Base-by-base conservation (phyloP, 2,329 filamentous ascomycete species). In the Myriosclerotinia scirpicola region DNA sequence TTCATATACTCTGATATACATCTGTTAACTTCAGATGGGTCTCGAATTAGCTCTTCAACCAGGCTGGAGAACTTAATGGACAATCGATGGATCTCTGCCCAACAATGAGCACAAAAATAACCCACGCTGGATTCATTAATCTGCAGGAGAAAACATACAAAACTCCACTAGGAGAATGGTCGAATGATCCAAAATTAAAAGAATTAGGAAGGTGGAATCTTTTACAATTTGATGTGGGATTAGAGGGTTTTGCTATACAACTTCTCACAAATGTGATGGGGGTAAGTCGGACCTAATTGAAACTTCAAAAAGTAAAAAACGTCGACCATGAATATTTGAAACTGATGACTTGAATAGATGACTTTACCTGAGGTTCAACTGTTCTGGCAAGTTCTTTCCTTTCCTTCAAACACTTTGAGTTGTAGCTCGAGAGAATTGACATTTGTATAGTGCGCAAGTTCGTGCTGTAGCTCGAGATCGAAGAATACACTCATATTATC, bases 31-130 rank as follows among this genome's bases (percentile, higher is more conserved):
- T 42, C 11, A 52, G 26, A 52, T 62, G n/a, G 69, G 12, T 65
- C 46, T 11, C 38, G 15, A 61, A 67, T 22, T 46, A 73, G 44
- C 78, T 83, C 54, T 76, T 85, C 48, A 73, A 75, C 12, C 70
- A 76, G 6, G 81, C 82, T 7, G 78, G 79, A 2, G 75, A 76
- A 22, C 70, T 72, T 0, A 77, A 79, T 26, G 73, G 72, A 38
- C 79, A 82, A 7, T 77, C 80, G 2, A 72, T 80, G 8, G 69
- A 77, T 12, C 64, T 73, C 9, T 67, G 58, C 12, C 68, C 74
- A 5, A 67, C 53, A 7, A 74, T 75, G 69, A 71, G 54, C 36
- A 42, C 62, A 9, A 58, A 69, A 14, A 71, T 77, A 26, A 55
- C 68, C 58, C 66, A 71, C 22, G 67, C 70, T 12, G 78, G 75